Base-by-base conservation (phyloP, 2,329 filamentous ascomycete genomes). In the Rutstroemia sp. region DNA sequence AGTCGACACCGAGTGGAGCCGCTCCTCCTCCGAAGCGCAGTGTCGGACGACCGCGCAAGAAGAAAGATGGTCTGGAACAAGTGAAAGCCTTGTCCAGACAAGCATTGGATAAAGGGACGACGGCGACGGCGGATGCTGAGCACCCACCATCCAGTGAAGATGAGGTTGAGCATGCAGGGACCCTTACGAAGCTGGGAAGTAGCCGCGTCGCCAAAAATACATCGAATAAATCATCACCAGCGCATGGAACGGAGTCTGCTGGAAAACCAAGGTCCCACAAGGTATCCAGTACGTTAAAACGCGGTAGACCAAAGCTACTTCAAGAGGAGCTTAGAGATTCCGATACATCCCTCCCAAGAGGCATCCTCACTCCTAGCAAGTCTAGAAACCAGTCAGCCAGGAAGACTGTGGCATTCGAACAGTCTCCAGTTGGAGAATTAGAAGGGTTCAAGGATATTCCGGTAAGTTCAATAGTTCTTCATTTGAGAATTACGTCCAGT, bases 321-420 rank as follows among this genome's bases (percentile, higher is more conserved):
- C 21, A 34, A 34, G 46, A 37, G 8, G 52, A 39, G 21, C 42
- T 45, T 9, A 1, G 47, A 16, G 46, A 51, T 5, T 42, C 57
- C 2, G 4, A 25, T 2, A 51, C 48, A 21, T 25, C 44, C 16
- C 25, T 39, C 19, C 73, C 78, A 9, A 83, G 78, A 64, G 74
- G 81, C 7, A 85, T 84, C 55, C 65, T 84, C 44, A 78, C 79
- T 2, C 81, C 82, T 3, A 73, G 72, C 17, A 80, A 77, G 67
- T 75, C 73, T 19, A 48, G 68, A 67, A 41, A 69, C 73, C 64
- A 61, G 16, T 51, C 53, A 25, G 12, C 71, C 51, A 73, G 69
- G 14, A 85, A 84, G 68, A 83, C 70, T 60, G 82, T 84, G 14
- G 77, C 74, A 0, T 85, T 84, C 63, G 72, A 76, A 16, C 62